A percentile compares a stretch with the other conserved stretches of the same genome.
Evolutionary conservation across 1,284 basidiomycete genomes (phyloP).

Genomic region (Cutaneotrichosporon sp.): DNA sequence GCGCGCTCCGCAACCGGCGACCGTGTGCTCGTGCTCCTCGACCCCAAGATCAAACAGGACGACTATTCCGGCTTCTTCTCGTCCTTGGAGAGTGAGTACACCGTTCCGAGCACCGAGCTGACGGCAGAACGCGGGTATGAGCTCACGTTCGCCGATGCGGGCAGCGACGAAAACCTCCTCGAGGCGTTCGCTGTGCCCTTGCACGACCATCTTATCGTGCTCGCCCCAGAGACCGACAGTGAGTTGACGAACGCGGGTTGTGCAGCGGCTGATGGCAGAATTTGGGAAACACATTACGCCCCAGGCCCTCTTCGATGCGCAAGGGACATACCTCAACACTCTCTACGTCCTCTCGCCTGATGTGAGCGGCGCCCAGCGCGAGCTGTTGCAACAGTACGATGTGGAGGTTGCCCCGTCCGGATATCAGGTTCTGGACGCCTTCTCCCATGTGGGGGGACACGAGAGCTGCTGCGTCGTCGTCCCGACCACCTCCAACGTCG

Average conservation of each 20-base stretch:
- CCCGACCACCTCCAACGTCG: conserved; percentile 67
- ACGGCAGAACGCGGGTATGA: conserved; percentile 66
- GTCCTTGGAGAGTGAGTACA: conserved; percentile 62
- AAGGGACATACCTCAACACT: conserved; percentile 70
- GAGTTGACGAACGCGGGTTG: conserved; percentile 17
- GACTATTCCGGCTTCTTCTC: conserved; percentile 77
- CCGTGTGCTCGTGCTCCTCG: conserved; percentile 76
- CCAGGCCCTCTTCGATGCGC: conserved; percentile 69
- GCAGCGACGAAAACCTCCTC: conserved; percentile 61
- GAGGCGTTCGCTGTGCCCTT: conserved; percentile 65
- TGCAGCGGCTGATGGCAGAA: conserved; percentile 8
- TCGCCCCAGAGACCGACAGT: conserved; percentile 79
- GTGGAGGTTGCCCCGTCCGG: conserved; percentile 44
- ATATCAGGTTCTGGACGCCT: conserved; percentile 37
- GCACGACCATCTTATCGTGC: conserved; percentile 77
- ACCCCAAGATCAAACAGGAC: conserved; percentile 59
- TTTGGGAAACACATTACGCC: conserved; percentile 60
- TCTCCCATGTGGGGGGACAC: conserved; percentile 41
- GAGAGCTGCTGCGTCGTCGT: conserved; percentile 40
- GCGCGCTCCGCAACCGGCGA: conserved; percentile 77
- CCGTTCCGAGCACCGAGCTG: not conserved
- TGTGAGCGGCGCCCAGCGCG: conserved; percentile 50
- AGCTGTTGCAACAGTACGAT: conserved; percentile 55
- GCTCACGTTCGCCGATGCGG: conserved; percentile 74
- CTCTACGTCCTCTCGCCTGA: conserved; percentile 71